Evolutionary conservation across 2,329 filamentous ascomycete genomes (phyloP), one percentile per base, ranked within the genome.

Genomic region (Ascochyta viciae-villosae): DNA sequence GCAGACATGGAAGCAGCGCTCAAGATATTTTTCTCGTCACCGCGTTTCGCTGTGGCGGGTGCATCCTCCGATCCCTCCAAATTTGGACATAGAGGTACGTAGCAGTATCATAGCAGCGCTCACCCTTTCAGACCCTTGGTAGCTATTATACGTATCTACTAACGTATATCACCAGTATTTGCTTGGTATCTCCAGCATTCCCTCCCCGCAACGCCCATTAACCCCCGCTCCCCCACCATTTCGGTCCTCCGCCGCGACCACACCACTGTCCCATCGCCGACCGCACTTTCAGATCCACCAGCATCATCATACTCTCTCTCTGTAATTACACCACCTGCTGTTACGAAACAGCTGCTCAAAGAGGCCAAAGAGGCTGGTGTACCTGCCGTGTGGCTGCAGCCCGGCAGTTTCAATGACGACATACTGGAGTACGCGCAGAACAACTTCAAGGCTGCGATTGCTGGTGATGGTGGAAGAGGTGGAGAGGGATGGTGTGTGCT

Each of bases 11-110:
- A 92, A 73, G 82, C 86, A 42, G 85, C 89, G 41, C 87, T 92
- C 41, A 87, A 86, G 61, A 82, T 83, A 12, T 97, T 97, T 83
- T 96, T 97, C 80, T 83, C 86, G 3, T 89, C 89, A 7, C 85
- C 89, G 24, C 82, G 84, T 63, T 96, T 94, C 75, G 93, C 94
- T 55, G 94, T 97, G 26, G 92, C 93, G 19, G 94, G 94, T 67
- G 94, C 94, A 34, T 94, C 89, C 73, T 90, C 90, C 48, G 92
- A 96, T 77, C 82, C 89, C 37, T 80, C 82, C 72, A 97, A 96
- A 76, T 97, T 90, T 71, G 94, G 95, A 23, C 89, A 96, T 77
- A 93, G 92, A 81, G 87, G 92, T 93, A 76, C 54, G 80, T 70
- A 33, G 19, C 22, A 26, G 23, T 44, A 23, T 23, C 37, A 16